A percentile compares a stretch with the other conserved stretches of the same genome.
Conservation (phyloP, 192 early-diverging fungal genomes). For the Coemansia sp. region DNA sequence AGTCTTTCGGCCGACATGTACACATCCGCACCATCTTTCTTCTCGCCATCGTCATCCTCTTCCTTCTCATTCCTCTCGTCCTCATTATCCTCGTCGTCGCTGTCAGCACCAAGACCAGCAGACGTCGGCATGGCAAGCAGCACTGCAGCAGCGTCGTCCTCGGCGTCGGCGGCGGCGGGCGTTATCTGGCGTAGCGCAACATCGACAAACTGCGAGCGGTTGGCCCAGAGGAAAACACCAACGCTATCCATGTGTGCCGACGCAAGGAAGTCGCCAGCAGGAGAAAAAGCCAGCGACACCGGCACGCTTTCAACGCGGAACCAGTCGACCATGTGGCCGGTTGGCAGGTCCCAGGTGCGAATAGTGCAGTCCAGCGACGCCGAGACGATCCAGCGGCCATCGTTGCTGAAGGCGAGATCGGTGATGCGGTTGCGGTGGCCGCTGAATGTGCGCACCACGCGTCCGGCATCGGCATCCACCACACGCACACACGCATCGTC, state of each 20-base stretch:
- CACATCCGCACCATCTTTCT: conserved; percentile 3
- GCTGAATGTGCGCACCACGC: conserved; percentile 84
- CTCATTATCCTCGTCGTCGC: conserved; percentile 43
- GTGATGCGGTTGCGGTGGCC: conserved; percentile 87
- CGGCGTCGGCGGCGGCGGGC: conserved; percentile 10
- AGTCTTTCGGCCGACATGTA: conserved; percentile 60
- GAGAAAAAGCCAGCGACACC: conserved; percentile 86
- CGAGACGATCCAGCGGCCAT: conserved; percentile 89
- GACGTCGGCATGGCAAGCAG: conserved; percentile 63
- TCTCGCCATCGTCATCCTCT: background rate
- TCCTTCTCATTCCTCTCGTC: conserved; percentile 9
- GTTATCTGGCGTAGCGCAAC: conserved; percentile 68
- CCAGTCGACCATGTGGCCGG: conserved; percentile 83
- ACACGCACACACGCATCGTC: conserved; percentile 90
- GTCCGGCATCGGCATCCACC: conserved; percentile 79
- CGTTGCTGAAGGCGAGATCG: conserved; percentile 86
- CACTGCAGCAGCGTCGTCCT: conserved; percentile 33
- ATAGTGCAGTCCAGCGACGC: conserved; percentile 81
- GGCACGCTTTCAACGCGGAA: conserved; percentile 75
- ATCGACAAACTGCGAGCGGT: conserved; percentile 75
- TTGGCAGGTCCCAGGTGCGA: conserved; percentile 95
- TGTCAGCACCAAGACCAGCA: conserved; percentile 46
- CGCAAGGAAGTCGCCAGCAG: conserved; percentile 87
- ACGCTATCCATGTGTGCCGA: conserved; percentile 90
- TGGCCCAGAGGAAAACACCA: conserved; percentile 93